Evolutionary conservation across 768 basidiomycete species (phyloP).

Genomic region (Auricularia sp.): DNA sequence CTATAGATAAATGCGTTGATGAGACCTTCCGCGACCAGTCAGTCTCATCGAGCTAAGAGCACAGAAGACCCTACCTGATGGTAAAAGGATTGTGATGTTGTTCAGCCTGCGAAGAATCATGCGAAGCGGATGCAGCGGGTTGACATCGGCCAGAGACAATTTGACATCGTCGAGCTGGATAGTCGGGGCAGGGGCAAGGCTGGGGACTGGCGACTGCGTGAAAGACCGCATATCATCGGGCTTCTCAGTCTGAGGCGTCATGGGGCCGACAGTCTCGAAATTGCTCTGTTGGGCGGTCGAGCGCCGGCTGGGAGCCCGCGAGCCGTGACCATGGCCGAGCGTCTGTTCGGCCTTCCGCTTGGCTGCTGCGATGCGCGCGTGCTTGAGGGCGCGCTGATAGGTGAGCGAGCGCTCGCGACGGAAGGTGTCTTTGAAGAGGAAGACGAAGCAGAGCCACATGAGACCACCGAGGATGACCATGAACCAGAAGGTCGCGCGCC

Average conservation of each 20-base stretch:
- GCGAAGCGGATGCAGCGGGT: conserved; percentile 56
- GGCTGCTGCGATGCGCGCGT: conserved; percentile 15
- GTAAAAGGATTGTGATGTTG: conserved; percentile 54
- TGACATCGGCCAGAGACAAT: conserved; percentile 58
- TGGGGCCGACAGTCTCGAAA: neutral
- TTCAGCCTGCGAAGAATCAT: conserved; percentile 50
- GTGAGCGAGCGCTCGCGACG: conserved; percentile 70
- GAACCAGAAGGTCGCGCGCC: conserved; percentile 83
- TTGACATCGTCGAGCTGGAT: conserved; percentile 27
- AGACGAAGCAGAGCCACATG: conserved; percentile 45
- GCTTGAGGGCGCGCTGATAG: conserved; percentile 58
- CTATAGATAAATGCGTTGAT: conserved; percentile 64
- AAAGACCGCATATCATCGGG: too few relatives aligned
- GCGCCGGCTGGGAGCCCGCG: too few relatives aligned
- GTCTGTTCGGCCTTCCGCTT: conserved; percentile 8
- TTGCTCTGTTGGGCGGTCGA: too few relatives aligned
- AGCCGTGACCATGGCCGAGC: too few relatives aligned
- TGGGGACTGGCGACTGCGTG: conserved; percentile 9
- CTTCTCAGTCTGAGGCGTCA: too few relatives aligned
- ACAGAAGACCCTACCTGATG: conserved; percentile 42
- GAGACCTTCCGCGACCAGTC: conserved; percentile 34
- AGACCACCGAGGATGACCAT: conserved; percentile 51
- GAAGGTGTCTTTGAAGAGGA: conserved; percentile 76
- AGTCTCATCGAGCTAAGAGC: neutral
- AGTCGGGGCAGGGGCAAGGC: neutral